A percentile compares a stretch with the other conserved stretches of the same genome.
phyloP scores from a whole-genome alignment of 2,329 filamentous ascomycete genomes.

The Alternaria atra region DNA sequence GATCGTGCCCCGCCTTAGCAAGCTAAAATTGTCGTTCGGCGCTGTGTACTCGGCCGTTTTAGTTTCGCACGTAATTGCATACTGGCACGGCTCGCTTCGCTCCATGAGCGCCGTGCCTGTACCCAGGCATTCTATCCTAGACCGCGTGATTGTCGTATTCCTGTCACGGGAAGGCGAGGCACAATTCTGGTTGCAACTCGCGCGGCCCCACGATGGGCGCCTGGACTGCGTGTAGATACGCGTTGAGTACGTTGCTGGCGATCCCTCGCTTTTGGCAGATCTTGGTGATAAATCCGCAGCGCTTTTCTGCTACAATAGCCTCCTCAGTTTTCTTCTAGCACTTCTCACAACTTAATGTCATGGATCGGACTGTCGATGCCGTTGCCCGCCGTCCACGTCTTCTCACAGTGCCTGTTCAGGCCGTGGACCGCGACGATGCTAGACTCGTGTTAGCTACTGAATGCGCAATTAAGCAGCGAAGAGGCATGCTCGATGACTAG shows the following conservation, averaged over 20 bases:
- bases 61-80: neutral
- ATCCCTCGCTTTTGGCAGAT: neutral
- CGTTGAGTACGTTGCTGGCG: neutral
- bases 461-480: neutral
- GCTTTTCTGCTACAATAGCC: neutral
- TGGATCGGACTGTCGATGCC: neutral
- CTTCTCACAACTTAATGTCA: neutral
- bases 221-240: neutral
- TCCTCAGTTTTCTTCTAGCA: neutral
- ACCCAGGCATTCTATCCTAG: neutral
- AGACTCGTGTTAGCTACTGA: conserved; percentile 11
- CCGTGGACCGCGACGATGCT: conserved; percentile 40
- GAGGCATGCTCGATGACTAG: conserved; percentile 19
- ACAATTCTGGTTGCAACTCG: neutral
- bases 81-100: neutral
- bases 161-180: neutral
- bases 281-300: neutral
- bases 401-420: conserved; percentile 33
- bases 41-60: neutral
- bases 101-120: neutral
- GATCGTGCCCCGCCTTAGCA: neutral
- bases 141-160: neutral
- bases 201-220: neutral
- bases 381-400: conserved; percentile 35
- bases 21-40: neutral